Evolutionary conservation across 768 basidiomycete species (phyloP), one percentile per base, ranked within the genome.

Genomic region (Agrocybe praecox): DNA sequence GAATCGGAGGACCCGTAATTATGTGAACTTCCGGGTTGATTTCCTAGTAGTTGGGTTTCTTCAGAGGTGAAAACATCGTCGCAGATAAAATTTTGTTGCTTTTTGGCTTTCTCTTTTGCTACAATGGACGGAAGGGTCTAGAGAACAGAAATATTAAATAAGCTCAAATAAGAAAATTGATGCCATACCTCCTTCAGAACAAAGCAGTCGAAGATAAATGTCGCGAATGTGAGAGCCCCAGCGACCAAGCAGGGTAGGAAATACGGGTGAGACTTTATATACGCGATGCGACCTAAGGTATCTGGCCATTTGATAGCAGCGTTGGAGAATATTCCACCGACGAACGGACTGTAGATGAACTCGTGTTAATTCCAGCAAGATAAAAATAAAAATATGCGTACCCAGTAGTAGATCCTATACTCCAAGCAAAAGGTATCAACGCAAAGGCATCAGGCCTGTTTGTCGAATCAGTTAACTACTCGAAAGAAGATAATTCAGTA

Each of bases 281-380:
- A 68, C 0, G 57, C 33, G 19, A 76, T 60, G 24, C 73, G 65
- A 11, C 87, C 87, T 54, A 90, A 83, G 1, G 78, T 64, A 24
- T 72, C 59, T 6, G 88, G 88, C 74, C 88, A 90, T 29, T 77
- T 79, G 45, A 62, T 77, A 11, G 77, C 81, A 0, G 90, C 85
- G 40, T 80, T 79, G 6, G 87, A 81, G 4, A 92, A 68, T 8
- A 80, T 58, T 21, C 90, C 90, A 32, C 89, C 89, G 2, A 90
- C 71, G 22, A 84, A 73, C 15, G 89, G 89, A 1, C 89, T 89
- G 40, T n/a, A 18, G n/a, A 67, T 18, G 65, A 14, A 46, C n/a
- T n/a, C n/a, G n/a, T n/a, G 6, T 33, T 29, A 4, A 23, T 11
- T 2, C 10, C n/a, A n/a, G 11, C 29, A 29, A 43, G 24, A 26